Percentiles rank a stretch among this genome's conserved stretches.
Evolutionary conservation across 2,329 filamentous ascomycete species (phyloP).

Genomic region (Catunica adiposa): DNA sequence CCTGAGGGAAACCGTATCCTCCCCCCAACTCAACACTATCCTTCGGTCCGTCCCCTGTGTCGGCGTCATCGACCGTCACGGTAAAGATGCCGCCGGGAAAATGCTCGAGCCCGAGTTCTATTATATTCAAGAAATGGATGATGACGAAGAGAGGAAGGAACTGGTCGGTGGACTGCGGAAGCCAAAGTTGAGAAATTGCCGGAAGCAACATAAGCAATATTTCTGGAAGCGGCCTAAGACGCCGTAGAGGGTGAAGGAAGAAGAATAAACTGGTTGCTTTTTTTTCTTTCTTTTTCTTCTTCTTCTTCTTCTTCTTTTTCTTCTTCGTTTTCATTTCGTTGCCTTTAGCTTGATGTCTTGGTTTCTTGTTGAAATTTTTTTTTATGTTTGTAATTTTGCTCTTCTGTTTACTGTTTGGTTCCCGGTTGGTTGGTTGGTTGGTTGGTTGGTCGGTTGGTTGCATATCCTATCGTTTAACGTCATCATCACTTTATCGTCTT

Average conservation of each 20-base stretch:
- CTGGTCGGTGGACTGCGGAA: slow-evolving; percentile 77
- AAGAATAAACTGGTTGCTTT: neutral
- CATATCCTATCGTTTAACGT: too few relatives aligned
- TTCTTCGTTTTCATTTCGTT: too few relatives aligned
- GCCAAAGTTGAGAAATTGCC: slow-evolving; percentile 72
- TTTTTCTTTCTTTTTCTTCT: slow-evolving; percentile 3
- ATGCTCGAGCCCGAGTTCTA: slow-evolving; percentile 92
- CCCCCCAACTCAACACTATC: slow-evolving; percentile 49
- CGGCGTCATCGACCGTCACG: slow-evolving; percentile 74
- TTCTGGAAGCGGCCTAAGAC: slow-evolving; percentile 51
- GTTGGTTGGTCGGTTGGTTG: too few relatives aligned
- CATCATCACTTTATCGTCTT: too few relatives aligned
- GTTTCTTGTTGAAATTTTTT: too few relatives aligned
- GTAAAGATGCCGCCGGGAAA: slow-evolving; percentile 93
- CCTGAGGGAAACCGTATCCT: slow-evolving; percentile 41
- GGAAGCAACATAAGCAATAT: slow-evolving; percentile 90
- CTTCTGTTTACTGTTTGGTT: too few relatives aligned
- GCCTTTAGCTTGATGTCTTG: too few relatives aligned
- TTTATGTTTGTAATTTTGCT: too few relatives aligned
- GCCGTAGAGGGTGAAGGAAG: slow-evolving; percentile 26
- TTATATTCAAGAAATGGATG: slow-evolving; percentile 77
- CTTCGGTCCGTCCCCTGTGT: slow-evolving; percentile 55
- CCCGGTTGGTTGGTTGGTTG: too few relatives aligned
- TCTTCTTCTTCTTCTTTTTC: slow-evolving; percentile 2
- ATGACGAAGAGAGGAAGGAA: slow-evolving; percentile 53